Evolutionary conservation across 2,329 filamentous ascomycete species (phyloP).

Genomic region (Xylariaceae sp.): DNA sequence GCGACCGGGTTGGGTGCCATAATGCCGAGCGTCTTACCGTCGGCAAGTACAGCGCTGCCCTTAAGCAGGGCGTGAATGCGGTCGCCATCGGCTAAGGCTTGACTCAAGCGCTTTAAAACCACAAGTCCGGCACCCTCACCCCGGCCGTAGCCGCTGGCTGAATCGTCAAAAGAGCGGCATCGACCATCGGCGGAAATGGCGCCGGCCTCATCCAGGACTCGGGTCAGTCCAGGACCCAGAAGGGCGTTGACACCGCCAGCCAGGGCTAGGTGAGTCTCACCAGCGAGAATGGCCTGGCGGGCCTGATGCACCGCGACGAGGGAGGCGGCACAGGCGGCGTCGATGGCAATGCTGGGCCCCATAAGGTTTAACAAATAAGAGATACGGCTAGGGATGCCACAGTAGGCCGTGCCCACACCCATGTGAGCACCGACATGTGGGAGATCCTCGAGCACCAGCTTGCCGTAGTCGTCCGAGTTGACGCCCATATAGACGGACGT

Average conservation of each 20-base stretch:
- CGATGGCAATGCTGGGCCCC: slow-evolving; percentile 44
- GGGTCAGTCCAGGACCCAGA: slow-evolving; percentile 42
- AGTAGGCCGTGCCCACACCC: slow-evolving; percentile 49
- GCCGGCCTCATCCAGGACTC: slow-evolving; percentile 40
- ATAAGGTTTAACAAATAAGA: slow-evolving; percentile 43
- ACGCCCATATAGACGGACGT: slow-evolving; percentile 44
- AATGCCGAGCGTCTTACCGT: slow-evolving; percentile 43
- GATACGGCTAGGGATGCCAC: slow-evolving; percentile 46
- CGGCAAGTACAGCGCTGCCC: slow-evolving; percentile 34
- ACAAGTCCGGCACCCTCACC: slow-evolving; percentile 45
- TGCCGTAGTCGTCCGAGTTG: slow-evolving; percentile 46
- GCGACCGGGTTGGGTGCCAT: slow-evolving; percentile 42
- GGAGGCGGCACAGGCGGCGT: slow-evolving; percentile 46
- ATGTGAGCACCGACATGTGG: slow-evolving; percentile 46
- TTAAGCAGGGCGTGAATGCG: slow-evolving; percentile 44
- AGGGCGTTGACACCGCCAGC: slow-evolving; percentile 45
- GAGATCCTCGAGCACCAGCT: slow-evolving; percentile 46
- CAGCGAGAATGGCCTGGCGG: slow-evolving; percentile 39
- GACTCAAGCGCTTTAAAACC: slow-evolving; percentile 43
- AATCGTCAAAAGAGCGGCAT: slow-evolving; percentile 35
- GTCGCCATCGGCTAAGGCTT: slow-evolving; percentile 44
- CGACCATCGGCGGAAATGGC: slow-evolving; percentile 34
- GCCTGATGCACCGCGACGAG: slow-evolving; percentile 43
- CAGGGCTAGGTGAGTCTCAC: slow-evolving; percentile 41
- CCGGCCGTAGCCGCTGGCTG: slow-evolving; percentile 39